Evolutionary conservation across 1,284 basidiomycete genomes (phyloP).

Genomic region (Heterobasidion parviporum): DNA sequence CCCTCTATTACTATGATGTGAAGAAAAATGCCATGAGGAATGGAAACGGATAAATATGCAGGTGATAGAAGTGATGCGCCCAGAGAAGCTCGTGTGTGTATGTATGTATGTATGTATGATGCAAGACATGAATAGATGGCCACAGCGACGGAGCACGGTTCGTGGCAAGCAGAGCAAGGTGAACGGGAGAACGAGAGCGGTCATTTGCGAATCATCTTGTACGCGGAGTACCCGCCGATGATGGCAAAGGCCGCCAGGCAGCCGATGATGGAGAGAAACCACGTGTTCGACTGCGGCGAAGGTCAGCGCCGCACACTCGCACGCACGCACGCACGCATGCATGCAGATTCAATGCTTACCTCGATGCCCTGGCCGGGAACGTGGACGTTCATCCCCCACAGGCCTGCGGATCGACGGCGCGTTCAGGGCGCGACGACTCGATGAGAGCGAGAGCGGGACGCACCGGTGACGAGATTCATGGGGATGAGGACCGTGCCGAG

Average conservation of each 20-base stretch:
- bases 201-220: conserved; percentile 48
- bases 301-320: conserved; percentile 1
- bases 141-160: no score
- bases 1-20: no score
- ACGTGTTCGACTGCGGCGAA: conserved; percentile 24
- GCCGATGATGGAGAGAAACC: conserved; percentile 85
- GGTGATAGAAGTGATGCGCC: no score
- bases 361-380: conserved; percentile 75
- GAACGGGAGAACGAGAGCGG: not conserved
- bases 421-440: not conserved
- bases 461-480: conserved; percentile 92
- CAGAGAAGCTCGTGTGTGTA: no score
- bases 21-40: no score
- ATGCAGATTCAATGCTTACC: conserved; percentile 20
- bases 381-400: conserved; percentile 90
- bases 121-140: no score
- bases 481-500: conserved; percentile 96
- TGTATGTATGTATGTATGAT: no score
- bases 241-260: conserved; percentile 71
- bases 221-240: conserved; percentile 78
- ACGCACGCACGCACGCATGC: conserved; percentile 18
- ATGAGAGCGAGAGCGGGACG: conserved; percentile 18
- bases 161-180: not conserved
- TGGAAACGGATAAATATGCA: no score
- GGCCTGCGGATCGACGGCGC: conserved; percentile 32